Evolutionary conservation across 2,329 filamentous ascomycete species (phyloP).

Genomic region (Cladosporium sp.): DNA sequence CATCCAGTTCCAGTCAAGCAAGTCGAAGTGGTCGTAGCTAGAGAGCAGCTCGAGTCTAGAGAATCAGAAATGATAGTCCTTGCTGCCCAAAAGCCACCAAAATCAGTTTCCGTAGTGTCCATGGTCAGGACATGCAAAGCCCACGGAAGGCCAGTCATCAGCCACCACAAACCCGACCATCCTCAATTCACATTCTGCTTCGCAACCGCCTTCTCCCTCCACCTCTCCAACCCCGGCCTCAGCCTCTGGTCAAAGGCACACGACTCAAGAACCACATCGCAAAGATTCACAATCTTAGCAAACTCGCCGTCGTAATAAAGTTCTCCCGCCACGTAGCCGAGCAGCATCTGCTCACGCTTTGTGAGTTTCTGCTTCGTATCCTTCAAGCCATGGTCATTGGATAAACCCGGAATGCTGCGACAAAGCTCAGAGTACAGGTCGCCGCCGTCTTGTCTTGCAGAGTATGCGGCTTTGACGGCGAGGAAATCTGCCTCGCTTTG

Average conservation of each 20-base stretch:
- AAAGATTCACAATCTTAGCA: background rate
- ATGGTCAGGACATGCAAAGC: too few relatives aligned
- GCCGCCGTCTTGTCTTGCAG: conserved; percentile 29
- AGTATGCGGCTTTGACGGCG: conserved; percentile 27
- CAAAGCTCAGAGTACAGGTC: conserved; percentile 21
- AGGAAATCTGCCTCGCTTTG: conserved; percentile 31
- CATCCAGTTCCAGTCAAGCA: too few relatives aligned
- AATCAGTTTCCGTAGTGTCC: background rate
- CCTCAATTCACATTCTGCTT: conserved; percentile 13
- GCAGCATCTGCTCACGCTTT: conserved; percentile 30
- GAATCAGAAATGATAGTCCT: too few relatives aligned
- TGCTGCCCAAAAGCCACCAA: too few relatives aligned
- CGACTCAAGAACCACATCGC: conserved; percentile 16
- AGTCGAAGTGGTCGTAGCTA: too few relatives aligned
- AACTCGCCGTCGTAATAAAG: conserved; percentile 46
- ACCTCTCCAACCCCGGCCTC: conserved; percentile 20
- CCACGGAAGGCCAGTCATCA: too few relatives aligned
- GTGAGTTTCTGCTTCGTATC: conserved; percentile 20
- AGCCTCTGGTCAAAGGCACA: conserved; percentile 25
- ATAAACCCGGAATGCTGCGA: conserved; percentile 18
- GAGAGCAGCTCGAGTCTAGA: too few relatives aligned
- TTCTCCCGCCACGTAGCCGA: conserved; percentile 53
- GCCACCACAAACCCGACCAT: background rate
- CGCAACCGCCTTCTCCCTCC: conserved; percentile 20
- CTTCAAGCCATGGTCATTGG: background rate